Base-by-base conservation (phyloP, 768 basidiomycete species). In the Calvatia gigantea region DNA sequence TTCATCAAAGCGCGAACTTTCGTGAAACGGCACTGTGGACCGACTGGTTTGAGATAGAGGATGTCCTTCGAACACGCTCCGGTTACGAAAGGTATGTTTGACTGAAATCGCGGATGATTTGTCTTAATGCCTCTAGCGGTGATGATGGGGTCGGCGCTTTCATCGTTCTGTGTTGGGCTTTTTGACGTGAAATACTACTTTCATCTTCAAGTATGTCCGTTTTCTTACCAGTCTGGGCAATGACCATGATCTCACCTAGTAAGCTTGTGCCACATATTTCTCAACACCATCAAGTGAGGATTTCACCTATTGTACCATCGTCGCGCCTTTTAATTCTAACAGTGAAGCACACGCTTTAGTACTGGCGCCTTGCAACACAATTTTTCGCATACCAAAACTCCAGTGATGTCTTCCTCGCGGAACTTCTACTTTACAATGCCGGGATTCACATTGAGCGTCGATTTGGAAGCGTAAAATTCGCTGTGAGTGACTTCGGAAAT, bases 161-260 rank as follows among this genome's bases (percentile, higher is more conserved):
- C 83, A 2, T 91, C 94, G n/a, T 75, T 94, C 52, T 65, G 83
- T 5, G 85, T 79, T 42, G 87, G 90, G 1, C 67, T 96, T 29
- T 88, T 94, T 64, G 93, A 94, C 63, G 73, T 91, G 61, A 96
- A 95, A 67, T 87, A 94, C 64, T 91, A 93, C 67, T 79, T 93
- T 57, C 90, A 94, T 67, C 75, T 97, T 2, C 94, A 90, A 74
- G 87, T 85, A 60, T 60, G 76, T 61, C 8, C 37, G 47, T 17
- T n/a, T 27, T 28, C 21, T 53, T 31, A n/a, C n/a, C n/a, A 53
- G 37, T 28, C 63, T 35, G 50, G n/a, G 31, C 46, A 44, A 53
- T 54, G 58, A 45, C 56, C 58, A 46, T 64, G 28, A 59, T 32
- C 32, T 59, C 42, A 38, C 12, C 29, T 23, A 45, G 31, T 4